Conservation (phyloP, 108 stramenopile species). For the Cyclotella kingstonii region DNA sequence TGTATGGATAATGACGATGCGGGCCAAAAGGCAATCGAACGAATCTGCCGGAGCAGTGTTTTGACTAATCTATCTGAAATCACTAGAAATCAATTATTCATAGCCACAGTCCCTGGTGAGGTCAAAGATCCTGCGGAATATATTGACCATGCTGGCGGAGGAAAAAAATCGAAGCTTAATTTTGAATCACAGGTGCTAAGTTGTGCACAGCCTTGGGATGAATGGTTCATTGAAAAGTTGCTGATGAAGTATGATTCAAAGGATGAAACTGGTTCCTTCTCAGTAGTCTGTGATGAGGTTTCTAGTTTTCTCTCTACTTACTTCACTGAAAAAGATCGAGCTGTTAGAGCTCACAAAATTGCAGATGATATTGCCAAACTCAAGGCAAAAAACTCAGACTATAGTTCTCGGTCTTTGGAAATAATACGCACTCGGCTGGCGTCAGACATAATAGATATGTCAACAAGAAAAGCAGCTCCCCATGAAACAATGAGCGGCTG, state of each 20-base stretch:
- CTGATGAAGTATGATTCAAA: conserved; percentile 41
- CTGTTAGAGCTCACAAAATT: conserved; percentile 43
- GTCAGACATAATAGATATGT: conserved; percentile 53
- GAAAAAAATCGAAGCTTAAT: conserved; percentile 18
- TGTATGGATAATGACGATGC: conserved; percentile 91
- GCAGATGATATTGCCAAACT: conserved; percentile 46
- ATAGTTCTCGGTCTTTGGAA: conserved; percentile 14
- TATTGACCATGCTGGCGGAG: conserved; percentile 44
- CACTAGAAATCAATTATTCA: conserved; percentile 52
- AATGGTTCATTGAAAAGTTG: conserved; percentile 65
- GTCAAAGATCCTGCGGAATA: conserved; percentile 88
- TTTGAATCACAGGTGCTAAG: conserved; percentile 53
- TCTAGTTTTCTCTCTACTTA: conserved; percentile 62
- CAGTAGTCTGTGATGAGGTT: conserved; percentile 53
- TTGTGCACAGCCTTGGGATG: conserved; percentile 58
- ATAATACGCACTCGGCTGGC: conserved; percentile 57
- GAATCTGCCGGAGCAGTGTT: conserved; percentile 59
- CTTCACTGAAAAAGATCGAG: conserved; percentile 54
- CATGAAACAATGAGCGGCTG: conserved; percentile 40
- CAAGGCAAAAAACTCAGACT: conserved; percentile 18
- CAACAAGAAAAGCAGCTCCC: conserved; percentile 48
- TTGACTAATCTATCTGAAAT: conserved; percentile 45
- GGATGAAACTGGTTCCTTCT: conserved; percentile 40
- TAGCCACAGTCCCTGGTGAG: conserved; percentile 62
- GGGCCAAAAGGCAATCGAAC: conserved; percentile 73